A percentile compares a stretch with the other conserved stretches of the same genome.
phyloP scores from a whole-genome alignment of 148 eudicot species.

The Diospyros lotus region DNA sequence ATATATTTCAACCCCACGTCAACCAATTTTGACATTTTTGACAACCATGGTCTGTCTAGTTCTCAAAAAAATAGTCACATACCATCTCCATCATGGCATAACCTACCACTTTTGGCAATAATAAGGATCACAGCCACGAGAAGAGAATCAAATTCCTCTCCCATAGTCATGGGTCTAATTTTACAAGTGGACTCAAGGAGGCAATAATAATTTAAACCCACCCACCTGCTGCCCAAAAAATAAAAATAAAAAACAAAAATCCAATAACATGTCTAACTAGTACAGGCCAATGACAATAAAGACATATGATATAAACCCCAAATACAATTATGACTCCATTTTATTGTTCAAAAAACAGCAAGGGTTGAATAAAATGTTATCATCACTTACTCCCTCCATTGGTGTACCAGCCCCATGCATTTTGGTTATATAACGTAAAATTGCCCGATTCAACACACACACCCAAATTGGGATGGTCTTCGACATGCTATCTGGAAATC shows the following conservation, averaged over 20 bases:
- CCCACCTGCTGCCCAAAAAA: too few species aligned
- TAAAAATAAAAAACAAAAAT: neutral
- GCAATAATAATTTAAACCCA: neutral
- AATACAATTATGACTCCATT: neutral
- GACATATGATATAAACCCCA: too few species aligned
- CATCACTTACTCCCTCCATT: slow-evolving; percentile 39
- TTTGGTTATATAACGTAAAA: slow-evolving; percentile 35
- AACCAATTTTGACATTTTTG: neutral
- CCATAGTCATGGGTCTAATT: neutral
- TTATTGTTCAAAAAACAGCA: neutral
- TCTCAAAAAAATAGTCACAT: too few species aligned
- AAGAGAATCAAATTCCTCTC: too few species aligned
- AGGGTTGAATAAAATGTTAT: neutral
- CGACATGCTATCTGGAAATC: slow-evolving; percentile 98
- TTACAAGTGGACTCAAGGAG: neutral
- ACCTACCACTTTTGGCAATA: too few species aligned
- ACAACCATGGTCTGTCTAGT: too few species aligned
- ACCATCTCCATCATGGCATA: too few species aligned
- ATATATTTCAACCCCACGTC: neutral
- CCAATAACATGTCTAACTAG: neutral
- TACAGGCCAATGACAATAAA: neutral
- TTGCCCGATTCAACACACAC: slow-evolving; percentile 83
- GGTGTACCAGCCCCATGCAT: slow-evolving; percentile 15
- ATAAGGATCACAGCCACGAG: too few species aligned
- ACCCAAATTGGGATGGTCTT: slow-evolving; percentile 97